Conservation (phyloP, 306 rosid genomes). For the Quercus cerris region DNA sequence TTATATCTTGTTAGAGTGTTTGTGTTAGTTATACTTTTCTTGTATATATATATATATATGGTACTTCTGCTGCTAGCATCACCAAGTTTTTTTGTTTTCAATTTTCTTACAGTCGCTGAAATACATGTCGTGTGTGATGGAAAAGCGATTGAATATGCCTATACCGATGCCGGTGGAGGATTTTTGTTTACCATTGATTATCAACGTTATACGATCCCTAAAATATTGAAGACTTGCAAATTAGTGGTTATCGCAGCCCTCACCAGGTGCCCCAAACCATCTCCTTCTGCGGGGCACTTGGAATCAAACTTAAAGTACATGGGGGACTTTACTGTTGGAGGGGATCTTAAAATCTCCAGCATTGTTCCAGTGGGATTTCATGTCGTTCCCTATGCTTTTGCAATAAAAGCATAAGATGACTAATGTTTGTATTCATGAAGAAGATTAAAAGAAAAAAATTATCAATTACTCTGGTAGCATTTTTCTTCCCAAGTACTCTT, state of each 20-base stretch:
- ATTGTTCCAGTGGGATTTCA: constrained; percentile 20
- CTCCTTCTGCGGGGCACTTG: constrained; percentile 18
- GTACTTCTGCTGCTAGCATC: background rate
- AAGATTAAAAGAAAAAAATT: too few relatives aligned
- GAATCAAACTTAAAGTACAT: background rate
- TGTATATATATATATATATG: too few relatives aligned
- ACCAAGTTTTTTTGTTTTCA: background rate
- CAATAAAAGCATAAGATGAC: too few relatives aligned
- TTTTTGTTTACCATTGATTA: constrained; percentile 32
- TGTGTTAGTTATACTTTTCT: too few relatives aligned
- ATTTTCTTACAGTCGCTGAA: constrained; percentile 18
- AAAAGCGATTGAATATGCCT: constrained; percentile 16
- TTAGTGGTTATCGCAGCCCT: constrained; percentile 31
- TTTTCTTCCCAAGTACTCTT: too few relatives aligned
- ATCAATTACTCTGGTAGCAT: too few relatives aligned
- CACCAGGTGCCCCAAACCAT: constrained; percentile 21
- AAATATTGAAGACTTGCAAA: constrained; percentile 19
- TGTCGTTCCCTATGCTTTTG: background rate
- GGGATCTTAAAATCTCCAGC: constrained; percentile 14
- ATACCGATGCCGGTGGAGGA: constrained; percentile 16
- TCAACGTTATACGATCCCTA: constrained; percentile 6
- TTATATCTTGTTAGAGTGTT: too few relatives aligned
- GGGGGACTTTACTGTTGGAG: constrained; percentile 18
- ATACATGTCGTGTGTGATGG: constrained; percentile 32
- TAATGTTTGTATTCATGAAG: too few relatives aligned